Evolutionary conservation across 805 yeast genomes (phyloP).

Genomic region (Ogataea ganodermae): DNA sequence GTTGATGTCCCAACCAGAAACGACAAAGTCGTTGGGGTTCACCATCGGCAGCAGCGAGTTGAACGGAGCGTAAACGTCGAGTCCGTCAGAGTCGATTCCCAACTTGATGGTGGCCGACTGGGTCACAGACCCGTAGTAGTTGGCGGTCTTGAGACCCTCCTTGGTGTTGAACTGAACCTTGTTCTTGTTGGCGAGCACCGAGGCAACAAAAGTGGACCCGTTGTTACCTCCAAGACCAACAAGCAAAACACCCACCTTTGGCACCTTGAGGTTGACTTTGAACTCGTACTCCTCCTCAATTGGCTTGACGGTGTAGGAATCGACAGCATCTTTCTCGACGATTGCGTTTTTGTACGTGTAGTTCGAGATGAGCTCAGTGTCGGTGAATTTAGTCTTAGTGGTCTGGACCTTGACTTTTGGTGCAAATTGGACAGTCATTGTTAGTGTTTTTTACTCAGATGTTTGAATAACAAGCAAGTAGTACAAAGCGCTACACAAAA

Average conservation of each 20-base stretch:
- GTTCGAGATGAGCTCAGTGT: conserved; percentile 55
- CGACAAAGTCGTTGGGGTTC: conserved; percentile 84
- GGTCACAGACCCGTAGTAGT: conserved; percentile 93
- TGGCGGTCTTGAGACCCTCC: conserved; percentile 68
- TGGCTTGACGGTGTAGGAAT: conserved; percentile 67
- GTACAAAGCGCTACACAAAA: not conserved
- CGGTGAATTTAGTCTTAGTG: conserved; percentile 52
- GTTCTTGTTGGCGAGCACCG: conserved; percentile 82
- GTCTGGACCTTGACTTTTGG: conserved; percentile 56
- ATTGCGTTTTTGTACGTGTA: conserved; percentile 76
- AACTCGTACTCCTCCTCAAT: conserved; percentile 74
- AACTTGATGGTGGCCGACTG: conserved; percentile 88
- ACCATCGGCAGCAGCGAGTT: conserved; percentile 86
- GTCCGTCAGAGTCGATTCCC: conserved; percentile 80
- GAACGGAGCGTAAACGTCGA: conserved; percentile 91
- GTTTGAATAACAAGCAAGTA: not conserved
- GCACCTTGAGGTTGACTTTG: conserved; percentile 77
- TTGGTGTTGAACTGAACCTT: conserved; percentile 78
- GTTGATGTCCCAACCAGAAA: conserved; percentile 95
- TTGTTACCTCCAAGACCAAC: conserved; percentile 98
- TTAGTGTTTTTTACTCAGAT: not conserved
- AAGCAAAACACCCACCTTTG: conserved; percentile 84
- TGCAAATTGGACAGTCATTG: conserved; percentile 36
- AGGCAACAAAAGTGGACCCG: conserved; percentile 87
- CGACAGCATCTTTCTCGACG: conserved; percentile 55